Percentiles rank a stretch among this genome's conserved stretches.
These are phyloP conservation scores for Cylindrotheca fusiformis DNA, from an alignment of 108 stramenopile species.

Conservation along the genomic window DNA sequence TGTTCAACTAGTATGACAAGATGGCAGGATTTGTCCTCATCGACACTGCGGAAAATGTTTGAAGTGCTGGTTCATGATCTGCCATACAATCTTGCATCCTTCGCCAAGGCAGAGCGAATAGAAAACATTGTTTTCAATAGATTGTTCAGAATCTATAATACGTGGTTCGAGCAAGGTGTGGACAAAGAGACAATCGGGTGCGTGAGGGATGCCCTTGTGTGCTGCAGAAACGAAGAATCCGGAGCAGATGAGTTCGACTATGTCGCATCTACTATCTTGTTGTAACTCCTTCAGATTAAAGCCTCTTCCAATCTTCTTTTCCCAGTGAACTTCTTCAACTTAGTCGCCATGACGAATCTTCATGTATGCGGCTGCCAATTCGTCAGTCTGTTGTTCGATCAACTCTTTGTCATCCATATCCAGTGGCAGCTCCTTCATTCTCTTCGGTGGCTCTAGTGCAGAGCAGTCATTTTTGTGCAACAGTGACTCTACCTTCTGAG, in stretches of 20 bases:
- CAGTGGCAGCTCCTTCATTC: neutral
- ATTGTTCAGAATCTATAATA: conserved; percentile 26
- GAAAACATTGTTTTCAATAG: conserved; percentile 15
- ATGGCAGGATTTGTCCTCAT: conserved; percentile 21
- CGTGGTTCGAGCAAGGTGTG: conserved; percentile 27
- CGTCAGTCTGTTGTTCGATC: conserved; percentile 28
- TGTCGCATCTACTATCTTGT: conserved; percentile 23
- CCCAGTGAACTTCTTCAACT: neutral
- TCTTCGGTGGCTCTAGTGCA: neutral
- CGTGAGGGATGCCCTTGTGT: conserved; percentile 16
- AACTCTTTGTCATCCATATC: conserved; percentile 14
- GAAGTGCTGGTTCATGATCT: conserved; percentile 27
- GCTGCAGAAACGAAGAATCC: conserved; percentile 16
- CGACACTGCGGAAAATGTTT: conserved; percentile 15
- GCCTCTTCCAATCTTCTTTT: too few species aligned
- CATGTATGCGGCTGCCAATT: conserved; percentile 29
- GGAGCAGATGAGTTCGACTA: conserved; percentile 15
- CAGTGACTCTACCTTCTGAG: conserved; percentile 9
- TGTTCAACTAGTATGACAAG: conserved; percentile 6
- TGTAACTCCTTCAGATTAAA: too few species aligned
- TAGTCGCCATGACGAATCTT: conserved; percentile 17
- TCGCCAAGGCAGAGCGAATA: conserved; percentile 13
- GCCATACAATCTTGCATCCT: conserved; percentile 30
- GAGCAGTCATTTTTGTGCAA: neutral
- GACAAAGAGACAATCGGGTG: conserved; percentile 13